Base-by-base conservation (phyloP, 2,329 filamentous ascomycete genomes). In the Tolypocladium inflatum region DNA sequence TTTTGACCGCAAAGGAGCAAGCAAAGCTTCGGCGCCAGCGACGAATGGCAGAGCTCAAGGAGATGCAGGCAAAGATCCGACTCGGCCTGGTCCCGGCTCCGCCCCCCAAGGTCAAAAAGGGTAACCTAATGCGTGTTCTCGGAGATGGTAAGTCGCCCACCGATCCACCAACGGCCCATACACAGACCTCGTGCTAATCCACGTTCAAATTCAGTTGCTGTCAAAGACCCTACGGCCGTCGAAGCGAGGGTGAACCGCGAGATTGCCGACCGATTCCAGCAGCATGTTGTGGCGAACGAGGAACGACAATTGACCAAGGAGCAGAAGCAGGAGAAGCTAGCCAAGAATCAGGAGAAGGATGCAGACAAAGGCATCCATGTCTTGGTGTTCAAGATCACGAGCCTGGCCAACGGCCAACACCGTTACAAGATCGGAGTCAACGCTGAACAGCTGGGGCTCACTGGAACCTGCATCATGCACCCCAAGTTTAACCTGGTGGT, bases 171-270 rank as follows among this genome's bases (percentile, higher is more conserved):
- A 39, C 19, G 15, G 17, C 15, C 7, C 15, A 8, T 39, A 8
- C 19, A 41, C 9, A 11, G 41, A 30, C 26, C 6, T 43, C 11
- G 15, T 45, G 51, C 38, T 51, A 38, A 52, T 58, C 19, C 43
- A 60, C 30, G 51, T 42, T 2, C 8, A 19, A 45, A 13, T 60
- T 13, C 55, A 74, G 74, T 71, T 73, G 82, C 82, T 21, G 93
- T 99, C 64, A 95, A 96, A 69, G 94, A 99, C 73, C 94, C 94
- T 8, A 99, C 95, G 0, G 94, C 94, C 4, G 94, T 99, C 52
- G 94, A 99, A 75, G 91, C 91, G 55, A 86, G 91, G 30, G 94
- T 99, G 55, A 96, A 95, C 71, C 83, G 87, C 56, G 91, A 99
- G 72, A 97, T 99, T 63, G 88, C 88, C 35, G 91, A 95, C 62